These are phyloP conservation scores for Penstemon davidsonii DNA, from an alignment of 257 asterid species.

Conservation along the genomic window DNA sequence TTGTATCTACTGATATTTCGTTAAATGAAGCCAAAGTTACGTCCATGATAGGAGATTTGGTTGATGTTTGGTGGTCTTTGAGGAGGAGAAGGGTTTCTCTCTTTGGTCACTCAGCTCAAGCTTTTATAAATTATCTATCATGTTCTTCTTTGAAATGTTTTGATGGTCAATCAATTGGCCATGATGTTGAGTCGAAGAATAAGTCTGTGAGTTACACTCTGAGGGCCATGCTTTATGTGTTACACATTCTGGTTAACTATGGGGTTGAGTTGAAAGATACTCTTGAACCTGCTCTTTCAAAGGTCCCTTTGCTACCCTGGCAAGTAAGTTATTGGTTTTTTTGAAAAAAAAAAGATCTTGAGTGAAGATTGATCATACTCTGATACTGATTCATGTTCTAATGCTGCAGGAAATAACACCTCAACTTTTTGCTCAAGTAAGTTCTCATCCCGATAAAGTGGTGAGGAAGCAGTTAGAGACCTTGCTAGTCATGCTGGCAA, in stretches of 20 bases:
- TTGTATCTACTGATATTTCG: constrained; percentile 42
- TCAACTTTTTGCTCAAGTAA: constrained; percentile 89
- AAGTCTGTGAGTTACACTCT: constrained; percentile 68
- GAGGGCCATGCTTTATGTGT: constrained; percentile 78
- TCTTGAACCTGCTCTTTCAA: constrained; percentile 78
- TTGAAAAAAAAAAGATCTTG: constrained; percentile 14
- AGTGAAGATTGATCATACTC: constrained; percentile 22
- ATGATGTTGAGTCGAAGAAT: constrained; percentile 51
- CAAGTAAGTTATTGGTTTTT: constrained; percentile 61
- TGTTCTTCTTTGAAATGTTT: constrained; percentile 62
- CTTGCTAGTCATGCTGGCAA: constrained; percentile 83
- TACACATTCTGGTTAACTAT: constrained; percentile 84
- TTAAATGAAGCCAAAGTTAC: constrained; percentile 47
- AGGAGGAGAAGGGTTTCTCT: constrained; percentile 82
- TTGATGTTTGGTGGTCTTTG: constrained; percentile 81
- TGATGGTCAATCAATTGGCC: constrained; percentile 63
- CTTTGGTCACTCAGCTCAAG: constrained; percentile 94
- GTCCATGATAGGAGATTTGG: constrained; percentile 57
- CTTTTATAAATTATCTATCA: constrained; percentile 79
- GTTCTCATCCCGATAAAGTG: constrained; percentile 88
- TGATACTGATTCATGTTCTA: constrained; percentile 40
- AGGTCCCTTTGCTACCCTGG: constrained; percentile 94
- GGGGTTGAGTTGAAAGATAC: constrained; percentile 83
- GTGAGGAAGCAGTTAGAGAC: constrained; percentile 84
- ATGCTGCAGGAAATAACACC: constrained; percentile 86